Conservation (phyloP, 148 eudicot species). For the Oxyria digyna region DNA sequence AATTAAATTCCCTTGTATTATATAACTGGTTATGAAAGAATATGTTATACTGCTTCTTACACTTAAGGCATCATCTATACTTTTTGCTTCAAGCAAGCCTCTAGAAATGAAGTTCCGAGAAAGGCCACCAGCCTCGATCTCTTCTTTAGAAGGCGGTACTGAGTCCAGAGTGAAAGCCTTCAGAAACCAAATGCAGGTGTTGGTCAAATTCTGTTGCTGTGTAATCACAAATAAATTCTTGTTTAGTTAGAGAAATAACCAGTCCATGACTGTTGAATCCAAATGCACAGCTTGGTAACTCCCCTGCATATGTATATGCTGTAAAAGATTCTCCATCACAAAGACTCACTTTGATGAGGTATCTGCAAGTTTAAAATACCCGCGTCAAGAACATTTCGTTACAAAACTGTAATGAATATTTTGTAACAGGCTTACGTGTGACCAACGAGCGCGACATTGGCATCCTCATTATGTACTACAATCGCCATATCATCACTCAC, state of each 20-base stretch:
- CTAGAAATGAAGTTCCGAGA: slow-evolving; percentile 77
- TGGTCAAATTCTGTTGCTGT: too few relatives aligned
- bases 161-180: slow-evolving; percentile 84
- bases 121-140: slow-evolving; percentile 60
- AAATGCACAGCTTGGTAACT: slow-evolving; percentile 94
- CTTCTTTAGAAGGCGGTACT: slow-evolving; percentile 62
- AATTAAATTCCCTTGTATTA: background rate
- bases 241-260: slow-evolving; percentile 16
- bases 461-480: slow-evolving; percentile 88
- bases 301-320: slow-evolving; percentile 91
- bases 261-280: slow-evolving; percentile 73
- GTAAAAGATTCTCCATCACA: slow-evolving; percentile 46
- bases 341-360: slow-evolving; percentile 51
- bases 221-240: background rate
- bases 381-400: background rate
- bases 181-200: slow-evolving; percentile 4
- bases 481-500: slow-evolving; percentile 49
- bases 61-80: slow-evolving; percentile 50
- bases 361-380: slow-evolving; percentile 25
- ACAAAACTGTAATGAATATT: background rate
- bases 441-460: slow-evolving; percentile 68
- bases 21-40: background rate
- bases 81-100: slow-evolving; percentile 69
- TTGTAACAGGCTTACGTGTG: slow-evolving; percentile 43
- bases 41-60: slow-evolving; percentile 20